A percentile compares a stretch with the other conserved stretches of the same genome.
phyloP scores from a whole-genome alignment of 2,329 filamentous ascomycete species.

The Aspergillus japonicus region DNA sequence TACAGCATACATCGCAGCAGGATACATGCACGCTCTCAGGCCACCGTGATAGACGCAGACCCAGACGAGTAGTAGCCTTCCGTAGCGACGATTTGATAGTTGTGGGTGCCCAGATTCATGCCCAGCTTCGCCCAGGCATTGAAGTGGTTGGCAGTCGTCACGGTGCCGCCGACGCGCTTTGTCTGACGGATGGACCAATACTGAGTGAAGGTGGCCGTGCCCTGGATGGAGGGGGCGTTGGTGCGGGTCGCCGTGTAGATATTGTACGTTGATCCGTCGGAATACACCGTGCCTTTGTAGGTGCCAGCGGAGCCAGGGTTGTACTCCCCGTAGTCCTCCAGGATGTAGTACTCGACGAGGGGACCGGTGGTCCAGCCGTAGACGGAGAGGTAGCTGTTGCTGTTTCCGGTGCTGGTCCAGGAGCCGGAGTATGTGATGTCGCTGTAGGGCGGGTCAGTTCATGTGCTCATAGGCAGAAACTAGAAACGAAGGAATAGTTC shows the following conservation, averaged over 20 bases:
- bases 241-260: constrained; percentile 39
- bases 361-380: constrained; percentile 45
- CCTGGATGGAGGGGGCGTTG: constrained; percentile 42
- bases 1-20: neutral
- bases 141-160: constrained; percentile 40
- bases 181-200: constrained; percentile 43
- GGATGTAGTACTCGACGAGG: constrained; percentile 40
- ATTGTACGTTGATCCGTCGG: constrained; percentile 39
- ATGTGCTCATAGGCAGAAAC: neutral
- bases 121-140: constrained; percentile 35
- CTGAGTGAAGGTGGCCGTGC: constrained; percentile 44
- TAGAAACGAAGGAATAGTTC: too few relatives aligned
- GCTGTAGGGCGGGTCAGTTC: constrained; percentile 11
- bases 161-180: constrained; percentile 36
- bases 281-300: constrained; percentile 35
- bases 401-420: constrained; percentile 29
- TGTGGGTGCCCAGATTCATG: constrained; percentile 33
- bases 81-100: constrained; percentile 46
- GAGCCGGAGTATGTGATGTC: constrained; percentile 32
- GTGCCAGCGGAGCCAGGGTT: constrained; percentile 31
- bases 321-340: constrained; percentile 36
- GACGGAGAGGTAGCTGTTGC: constrained; percentile 35
- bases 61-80: constrained; percentile 47
- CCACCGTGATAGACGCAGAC: constrained; percentile 39
- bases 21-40: constrained; percentile 4